Evolutionary conservation across 306 rosid genomes (phyloP).

Genomic region (Prunus mongolica): DNA sequence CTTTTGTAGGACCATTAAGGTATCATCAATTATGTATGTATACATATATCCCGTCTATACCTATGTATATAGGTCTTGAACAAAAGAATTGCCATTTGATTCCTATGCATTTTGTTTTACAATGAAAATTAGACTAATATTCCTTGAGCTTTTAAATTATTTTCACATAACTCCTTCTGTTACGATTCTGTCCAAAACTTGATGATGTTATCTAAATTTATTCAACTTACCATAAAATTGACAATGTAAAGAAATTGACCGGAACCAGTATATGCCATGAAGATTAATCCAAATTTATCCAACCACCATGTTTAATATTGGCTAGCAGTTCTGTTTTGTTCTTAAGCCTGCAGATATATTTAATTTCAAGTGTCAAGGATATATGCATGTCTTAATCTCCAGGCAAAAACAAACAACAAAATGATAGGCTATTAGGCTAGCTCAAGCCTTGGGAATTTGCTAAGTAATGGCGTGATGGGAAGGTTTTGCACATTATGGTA

Average conservation of each 20-base stretch:
- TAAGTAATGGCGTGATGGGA: background rate
- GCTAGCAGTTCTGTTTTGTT: background rate
- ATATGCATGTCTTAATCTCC: background rate
- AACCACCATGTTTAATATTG: background rate
- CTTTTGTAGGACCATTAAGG: too few relatives aligned
- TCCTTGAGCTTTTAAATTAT: too few relatives aligned
- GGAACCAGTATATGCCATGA: background rate
- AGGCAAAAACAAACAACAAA: background rate
- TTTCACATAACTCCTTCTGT: too few relatives aligned
- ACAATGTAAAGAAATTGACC: background rate
- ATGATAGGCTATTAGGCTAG: background rate
- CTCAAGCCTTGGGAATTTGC: background rate
- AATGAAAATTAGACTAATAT: too few relatives aligned
- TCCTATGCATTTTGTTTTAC: too few relatives aligned
- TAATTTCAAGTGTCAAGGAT: background rate
- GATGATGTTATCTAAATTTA: too few relatives aligned
- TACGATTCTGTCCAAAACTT: too few relatives aligned
- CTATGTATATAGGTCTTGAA: too few relatives aligned
- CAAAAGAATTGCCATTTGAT: too few relatives aligned
- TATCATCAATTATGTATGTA: too few relatives aligned
- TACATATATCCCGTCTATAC: too few relatives aligned
- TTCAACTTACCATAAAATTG: background rate
- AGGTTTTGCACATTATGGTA: background rate
- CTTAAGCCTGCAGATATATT: background rate
- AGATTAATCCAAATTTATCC: background rate